Evolutionary conservation across 441 rosid genomes (phyloP), one percentile per base, ranked within the genome.

Genomic region (Erodium chrysanthum): DNA sequence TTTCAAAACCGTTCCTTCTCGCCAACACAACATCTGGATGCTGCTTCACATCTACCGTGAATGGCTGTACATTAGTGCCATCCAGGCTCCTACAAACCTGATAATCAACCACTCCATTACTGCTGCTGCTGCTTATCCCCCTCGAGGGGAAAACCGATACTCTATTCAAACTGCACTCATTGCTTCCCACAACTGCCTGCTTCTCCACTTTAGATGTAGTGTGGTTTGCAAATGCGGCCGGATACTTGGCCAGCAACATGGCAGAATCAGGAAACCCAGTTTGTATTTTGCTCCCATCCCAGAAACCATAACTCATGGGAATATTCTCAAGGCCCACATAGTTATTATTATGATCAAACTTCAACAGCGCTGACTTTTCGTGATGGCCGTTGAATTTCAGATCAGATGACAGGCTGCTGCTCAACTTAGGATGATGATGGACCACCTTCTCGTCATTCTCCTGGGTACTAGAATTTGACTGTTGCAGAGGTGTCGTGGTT

Each of bases 281-380:
- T 70, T 84, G 96, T 50, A 90, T 84, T 76, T 83, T 83, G 73
- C 68, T 88, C 70, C 97, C 97, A 79, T 90, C 96, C 98, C 99
- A 90, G 73, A 78, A 87, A 14, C 96, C 88, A 35, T 88, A 86
- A 79, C 88, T 83, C 69, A 77, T 66, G 1, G 96, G 91, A 66
- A 80, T 83, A 79, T 86, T 90, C 75, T 92, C 92, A 20, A 84
- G 84, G 22, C 80, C 83, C 70, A 68, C 64, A 69, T 69, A 77
- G 70, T 35, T 35, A 35, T 79, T 82, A 52, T 71, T 80, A 50
- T 61, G 70, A 68, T 88, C 92, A 67, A 75, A 79, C 77, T 83
- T 86, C 72, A 76, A 48, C 33, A 73, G 8, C 0, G 83, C 48
- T 4, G 78, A 11, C 66, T 68, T 77, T 35, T 35, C 40, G 1